phyloP scores from a whole-genome alignment of 2,329 filamentous ascomycete species.

The Dactylella cylindrospora region DNA sequence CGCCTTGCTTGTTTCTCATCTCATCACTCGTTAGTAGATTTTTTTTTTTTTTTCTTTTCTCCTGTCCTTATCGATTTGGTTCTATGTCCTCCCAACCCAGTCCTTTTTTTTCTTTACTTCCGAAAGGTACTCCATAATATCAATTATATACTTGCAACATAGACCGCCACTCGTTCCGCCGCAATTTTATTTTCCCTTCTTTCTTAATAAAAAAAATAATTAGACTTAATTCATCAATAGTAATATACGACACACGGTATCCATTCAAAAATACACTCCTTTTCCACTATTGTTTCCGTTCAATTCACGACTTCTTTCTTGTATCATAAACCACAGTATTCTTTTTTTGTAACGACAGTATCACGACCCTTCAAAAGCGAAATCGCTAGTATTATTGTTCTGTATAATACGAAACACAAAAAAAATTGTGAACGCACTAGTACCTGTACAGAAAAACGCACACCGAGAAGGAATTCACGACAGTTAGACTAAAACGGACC shows the following conservation, averaged over 20 bases:
- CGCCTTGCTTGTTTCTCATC: slow-evolving; percentile 37
- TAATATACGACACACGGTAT: slow-evolving; percentile 16
- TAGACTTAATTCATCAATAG: slow-evolving; percentile 21
- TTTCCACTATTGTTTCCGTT: slow-evolving; percentile 1
- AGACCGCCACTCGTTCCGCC: slow-evolving; percentile 2
- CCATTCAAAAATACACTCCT: slow-evolving; percentile 10
- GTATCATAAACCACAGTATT: slow-evolving; percentile 9
- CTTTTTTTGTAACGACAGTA: slow-evolving; percentile 17
- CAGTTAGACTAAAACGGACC: slow-evolving; percentile 13
- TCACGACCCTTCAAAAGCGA: too few species aligned
- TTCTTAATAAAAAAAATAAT: slow-evolving; percentile 14
- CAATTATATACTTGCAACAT: slow-evolving; percentile 16
- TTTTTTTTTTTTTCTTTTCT: slow-evolving; percentile 11
- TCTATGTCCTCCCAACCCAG: neutral
- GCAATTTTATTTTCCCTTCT: neutral
- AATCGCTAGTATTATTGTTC: too few species aligned
- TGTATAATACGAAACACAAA: slow-evolving; percentile 21
- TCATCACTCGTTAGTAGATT: slow-evolving; percentile 27
- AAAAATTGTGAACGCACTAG: slow-evolving; percentile 25
- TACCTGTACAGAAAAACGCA: slow-evolving; percentile 15
- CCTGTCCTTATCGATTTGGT: slow-evolving; percentile 6
- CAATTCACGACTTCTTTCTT: slow-evolving; percentile 6
- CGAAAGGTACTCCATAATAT: slow-evolving; percentile 4
- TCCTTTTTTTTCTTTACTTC: slow-evolving; percentile 9
- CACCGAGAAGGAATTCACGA: slow-evolving; percentile 27